A percentile compares a stretch with the other conserved stretches of the same genome.
These are phyloP conservation scores for Nakazawaea ambrosiae DNA, from an alignment of 805 yeast species.

Conservation along the genomic window DNA sequence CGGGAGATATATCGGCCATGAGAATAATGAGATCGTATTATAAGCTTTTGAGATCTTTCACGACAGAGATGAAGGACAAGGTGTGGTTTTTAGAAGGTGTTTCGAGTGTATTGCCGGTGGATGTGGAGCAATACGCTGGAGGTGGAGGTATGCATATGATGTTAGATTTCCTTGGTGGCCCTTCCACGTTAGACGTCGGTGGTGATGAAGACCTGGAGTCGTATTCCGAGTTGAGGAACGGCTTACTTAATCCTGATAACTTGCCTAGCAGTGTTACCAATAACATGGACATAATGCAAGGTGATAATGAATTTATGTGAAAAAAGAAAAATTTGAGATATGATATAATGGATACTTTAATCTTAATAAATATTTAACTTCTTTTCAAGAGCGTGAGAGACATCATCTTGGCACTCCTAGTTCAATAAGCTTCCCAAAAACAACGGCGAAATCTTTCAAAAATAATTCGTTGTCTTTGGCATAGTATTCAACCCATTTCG, in stretches of 20 bases:
- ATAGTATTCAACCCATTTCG: constrained; percentile 55
- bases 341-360: constrained; percentile 24
- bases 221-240: constrained; percentile 27
- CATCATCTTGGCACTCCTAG: constrained; percentile 27
- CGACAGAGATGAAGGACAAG: constrained; percentile 78
- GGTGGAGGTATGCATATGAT: constrained; percentile 92
- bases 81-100: constrained; percentile 96
- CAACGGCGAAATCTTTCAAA: constrained; percentile 57
- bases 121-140: constrained; percentile 85
- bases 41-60: constrained; percentile 70
- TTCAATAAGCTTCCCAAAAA: constrained; percentile 58
- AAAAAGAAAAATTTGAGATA: too few species aligned
- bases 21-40: constrained; percentile 87
- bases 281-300: constrained; percentile 44
- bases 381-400: background rate
- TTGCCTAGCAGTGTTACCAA: constrained; percentile 50
- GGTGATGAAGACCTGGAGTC: constrained; percentile 31
- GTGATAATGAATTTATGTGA: constrained; percentile 33
- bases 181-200: constrained; percentile 28
- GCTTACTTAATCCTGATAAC: constrained; percentile 46
- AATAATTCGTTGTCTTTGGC: constrained; percentile 60
- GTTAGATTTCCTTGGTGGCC: constrained; percentile 79
- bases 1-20: constrained; percentile 84
- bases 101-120: constrained; percentile 80
- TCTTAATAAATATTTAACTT: background rate